Base-by-base conservation (phyloP, 2,329 filamentous ascomycete genomes). In the Aspergillus chevalieri region DNA sequence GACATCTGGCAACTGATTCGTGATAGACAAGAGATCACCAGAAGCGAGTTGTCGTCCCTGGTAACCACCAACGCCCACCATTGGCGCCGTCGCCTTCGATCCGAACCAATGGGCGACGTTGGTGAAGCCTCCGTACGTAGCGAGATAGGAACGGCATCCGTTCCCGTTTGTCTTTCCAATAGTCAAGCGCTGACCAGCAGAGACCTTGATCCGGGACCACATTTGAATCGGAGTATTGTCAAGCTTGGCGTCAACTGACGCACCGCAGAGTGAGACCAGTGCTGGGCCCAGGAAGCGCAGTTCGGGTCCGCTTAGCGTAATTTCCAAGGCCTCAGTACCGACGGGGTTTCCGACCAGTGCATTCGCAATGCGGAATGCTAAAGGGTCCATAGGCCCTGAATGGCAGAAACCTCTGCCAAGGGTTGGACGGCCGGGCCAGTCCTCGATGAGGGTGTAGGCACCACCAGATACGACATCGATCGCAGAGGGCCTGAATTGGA, bases 291-390 rank as follows among this genome's bases (percentile, higher is more conserved):
- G 62, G 55, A 85, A 85, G 0, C 69, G 67, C 17, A 85, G 61
- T 28, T 82, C 79, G 0, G 82, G 82, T 0, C 82, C 82, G 12
- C 72, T 76, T 14, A 84, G 57, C 0, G 82, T 84, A 22, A 84
- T 79, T 55, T 86, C 82, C 0, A 86, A 63, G 0, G 72, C 74
- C 60, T 83, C 82, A 3, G 65, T 73, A 0, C 71, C 73, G 0
- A 69, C 59, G 0, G 71, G 55, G 47, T 85, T 85, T 0, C 80
- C 81, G 0, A 80, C 81, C 1, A 85, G 69, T 17, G 78, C 67
- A 53, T 85, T 86, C 2, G 79, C 81, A 24, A 83, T 70, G 21
- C 76, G 75, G 43, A 79, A 77, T 1, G 78, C 74, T n/a, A 84
- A 59, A 1, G 75, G 70, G 57, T 84, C 82, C 81, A 84, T 84